These are phyloP conservation scores for Acacia acuminata DNA, from an alignment of 306 rosid genomes.

Conservation along the genomic window DNA sequence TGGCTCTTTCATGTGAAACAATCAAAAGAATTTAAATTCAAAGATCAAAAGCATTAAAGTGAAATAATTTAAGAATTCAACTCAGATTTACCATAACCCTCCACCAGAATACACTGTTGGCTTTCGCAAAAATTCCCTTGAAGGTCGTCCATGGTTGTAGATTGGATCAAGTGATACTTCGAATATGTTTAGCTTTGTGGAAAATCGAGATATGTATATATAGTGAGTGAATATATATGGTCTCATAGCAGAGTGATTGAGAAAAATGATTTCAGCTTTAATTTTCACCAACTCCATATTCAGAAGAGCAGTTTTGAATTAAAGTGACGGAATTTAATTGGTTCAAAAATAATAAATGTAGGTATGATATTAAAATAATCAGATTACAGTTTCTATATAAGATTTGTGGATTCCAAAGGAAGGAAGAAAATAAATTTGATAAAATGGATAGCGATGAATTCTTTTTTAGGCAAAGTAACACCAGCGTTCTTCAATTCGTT, in stretches of 20 bases:
- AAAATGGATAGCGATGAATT: neutral
- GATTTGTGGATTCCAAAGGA: neutral
- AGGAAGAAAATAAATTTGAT: neutral
- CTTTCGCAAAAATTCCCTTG: neutral
- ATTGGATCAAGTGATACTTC: neutral
- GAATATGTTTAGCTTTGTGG: neutral
- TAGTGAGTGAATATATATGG: neutral
- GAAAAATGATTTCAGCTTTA: neutral
- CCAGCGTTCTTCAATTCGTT: too few relatives aligned
- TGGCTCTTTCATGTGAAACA: neutral
- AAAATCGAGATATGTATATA: neutral
- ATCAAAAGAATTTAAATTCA: neutral
- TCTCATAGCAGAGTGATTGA: neutral
- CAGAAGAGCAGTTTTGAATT: neutral
- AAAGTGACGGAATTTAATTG: neutral
- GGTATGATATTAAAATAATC: neutral
- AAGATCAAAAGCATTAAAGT: neutral
- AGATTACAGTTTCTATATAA: too few relatives aligned
- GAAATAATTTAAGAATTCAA: neutral
- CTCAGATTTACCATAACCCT: neutral
- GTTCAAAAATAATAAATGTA: neutral
- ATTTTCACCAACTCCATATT: neutral
- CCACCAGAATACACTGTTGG: too few relatives aligned
- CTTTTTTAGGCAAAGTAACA: too few relatives aligned
- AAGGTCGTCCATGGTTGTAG: neutral